A percentile compares a stretch with the other conserved stretches of the same genome.
Conservation (phyloP, 1,284 basidiomycete genomes). For the Cutaneotrichosporon daszewskae region DNA sequence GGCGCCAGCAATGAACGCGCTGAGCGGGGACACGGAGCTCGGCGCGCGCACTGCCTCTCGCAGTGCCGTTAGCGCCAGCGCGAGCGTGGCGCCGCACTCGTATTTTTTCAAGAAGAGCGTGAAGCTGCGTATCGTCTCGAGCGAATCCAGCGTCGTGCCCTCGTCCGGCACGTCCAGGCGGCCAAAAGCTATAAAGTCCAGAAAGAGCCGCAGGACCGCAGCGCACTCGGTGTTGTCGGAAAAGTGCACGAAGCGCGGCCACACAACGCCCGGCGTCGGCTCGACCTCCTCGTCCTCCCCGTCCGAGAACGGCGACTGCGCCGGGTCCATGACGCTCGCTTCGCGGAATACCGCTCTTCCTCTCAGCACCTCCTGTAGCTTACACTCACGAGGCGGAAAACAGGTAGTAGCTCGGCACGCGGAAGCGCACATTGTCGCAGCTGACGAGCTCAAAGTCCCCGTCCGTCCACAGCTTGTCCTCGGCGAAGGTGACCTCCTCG, state of each 20-base stretch:
- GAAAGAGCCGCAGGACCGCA: constrained; percentile 10
- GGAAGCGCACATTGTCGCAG: constrained; percentile 12
- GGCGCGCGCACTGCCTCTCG: constrained; percentile 14
- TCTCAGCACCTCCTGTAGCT: background rate
- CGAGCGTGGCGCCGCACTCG: constrained; percentile 7
- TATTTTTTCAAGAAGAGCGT: constrained; percentile 10
- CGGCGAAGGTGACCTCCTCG: too few species aligned
- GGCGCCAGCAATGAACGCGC: constrained; percentile 13
- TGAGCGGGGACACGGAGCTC: constrained; percentile 4
- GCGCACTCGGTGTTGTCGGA: constrained; percentile 5
- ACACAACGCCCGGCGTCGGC: constrained; percentile 1
- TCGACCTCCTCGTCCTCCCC: background rate
- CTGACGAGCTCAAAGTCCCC: constrained; percentile 17
- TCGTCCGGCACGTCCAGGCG: constrained; percentile 11
- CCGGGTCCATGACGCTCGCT: background rate
- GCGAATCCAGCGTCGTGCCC: constrained; percentile 12
- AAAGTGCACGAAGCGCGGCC: constrained; percentile 2
- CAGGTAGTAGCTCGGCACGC: constrained; percentile 14
- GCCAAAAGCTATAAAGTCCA: constrained; percentile 8
- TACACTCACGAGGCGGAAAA: constrained; percentile 12
- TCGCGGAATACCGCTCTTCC: constrained; percentile 13
- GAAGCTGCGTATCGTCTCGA: constrained; percentile 4
- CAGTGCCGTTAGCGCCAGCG: constrained; percentile 4
- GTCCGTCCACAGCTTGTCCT: constrained; percentile 12
- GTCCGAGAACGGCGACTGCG: background rate